Conservation (phyloP, 805 yeast species). For the Suhomyces kilbournensis region DNA sequence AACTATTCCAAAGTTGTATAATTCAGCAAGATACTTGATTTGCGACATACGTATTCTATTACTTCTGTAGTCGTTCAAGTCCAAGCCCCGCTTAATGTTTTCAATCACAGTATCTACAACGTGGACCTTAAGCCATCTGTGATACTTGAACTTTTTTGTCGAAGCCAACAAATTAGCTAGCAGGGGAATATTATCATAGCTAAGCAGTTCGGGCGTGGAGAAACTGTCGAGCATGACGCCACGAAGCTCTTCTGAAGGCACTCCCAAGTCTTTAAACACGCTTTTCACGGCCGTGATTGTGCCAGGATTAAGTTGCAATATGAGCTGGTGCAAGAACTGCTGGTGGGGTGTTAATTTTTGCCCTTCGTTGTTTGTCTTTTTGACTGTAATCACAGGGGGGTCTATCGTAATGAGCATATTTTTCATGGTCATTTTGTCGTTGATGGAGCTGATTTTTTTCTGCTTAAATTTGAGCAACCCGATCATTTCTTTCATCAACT, state of each 20-base stretch:
- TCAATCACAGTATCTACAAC: slow-evolving; percentile 67
- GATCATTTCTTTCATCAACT: slow-evolving; percentile 63
- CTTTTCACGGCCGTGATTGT: slow-evolving; percentile 22
- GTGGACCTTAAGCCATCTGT: slow-evolving; percentile 39
- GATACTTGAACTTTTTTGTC: slow-evolving; percentile 19
- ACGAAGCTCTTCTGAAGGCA: slow-evolving; percentile 39
- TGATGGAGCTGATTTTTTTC: slow-evolving; percentile 45
- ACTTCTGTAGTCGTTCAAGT: slow-evolving; percentile 53
- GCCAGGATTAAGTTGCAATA: slow-evolving; percentile 42
- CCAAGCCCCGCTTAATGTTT: slow-evolving; percentile 62
- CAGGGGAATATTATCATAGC: slow-evolving; percentile 50
- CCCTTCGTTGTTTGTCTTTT: slow-evolving; percentile 17
- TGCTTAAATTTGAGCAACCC: slow-evolving; percentile 49
- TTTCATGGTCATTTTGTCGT: slow-evolving; percentile 57
- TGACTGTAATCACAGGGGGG: slow-evolving; percentile 41
- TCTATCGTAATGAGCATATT: slow-evolving; percentile 52
- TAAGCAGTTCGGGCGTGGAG: slow-evolving; percentile 58
- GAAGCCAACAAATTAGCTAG: slow-evolving; percentile 47
- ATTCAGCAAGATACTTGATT: slow-evolving; percentile 55
- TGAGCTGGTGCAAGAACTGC: slow-evolving; percentile 46
- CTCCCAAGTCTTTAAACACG: slow-evolving; percentile 43
- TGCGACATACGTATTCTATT: slow-evolving; percentile 64
- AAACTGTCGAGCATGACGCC: slow-evolving; percentile 40
- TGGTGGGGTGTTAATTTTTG: slow-evolving; percentile 1
- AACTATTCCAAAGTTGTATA: slow-evolving; percentile 49